Conservation (phyloP, 1,139 yeast genomes). For the Torulaspora globosa region DNA sequence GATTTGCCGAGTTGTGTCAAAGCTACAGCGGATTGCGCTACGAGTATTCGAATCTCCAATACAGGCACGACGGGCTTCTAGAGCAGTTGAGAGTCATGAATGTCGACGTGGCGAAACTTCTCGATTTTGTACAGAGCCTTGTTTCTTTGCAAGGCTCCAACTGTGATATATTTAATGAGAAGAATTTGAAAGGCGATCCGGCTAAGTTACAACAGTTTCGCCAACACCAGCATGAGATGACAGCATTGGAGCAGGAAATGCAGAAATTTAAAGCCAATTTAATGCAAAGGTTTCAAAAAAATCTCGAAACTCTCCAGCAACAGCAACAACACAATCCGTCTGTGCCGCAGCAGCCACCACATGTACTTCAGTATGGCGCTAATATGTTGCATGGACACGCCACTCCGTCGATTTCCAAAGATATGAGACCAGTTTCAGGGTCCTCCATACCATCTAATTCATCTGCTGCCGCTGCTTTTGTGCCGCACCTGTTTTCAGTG, state of each 20-base stretch:
- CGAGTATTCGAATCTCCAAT: constrained; percentile 41
- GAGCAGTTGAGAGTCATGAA: constrained; percentile 48
- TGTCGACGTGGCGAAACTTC: constrained; percentile 46
- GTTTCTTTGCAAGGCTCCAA: constrained; percentile 11
- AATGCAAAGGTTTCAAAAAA: constrained; percentile 16
- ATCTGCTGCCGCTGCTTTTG: constrained; percentile 17
- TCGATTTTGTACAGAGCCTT: constrained; percentile 46
- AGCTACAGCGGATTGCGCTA: constrained; percentile 40
- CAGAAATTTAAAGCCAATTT: constrained; percentile 12
- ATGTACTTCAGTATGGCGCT: constrained; percentile 1
- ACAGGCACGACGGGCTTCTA: constrained; percentile 45
- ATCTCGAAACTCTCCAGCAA: constrained; percentile 16
- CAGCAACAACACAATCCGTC: constrained; percentile 6
- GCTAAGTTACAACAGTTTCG: constrained; percentile 3
- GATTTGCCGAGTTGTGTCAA: constrained; percentile 34
- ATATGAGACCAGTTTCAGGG: constrained; percentile 8
- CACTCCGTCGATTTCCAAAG: constrained; percentile 2
- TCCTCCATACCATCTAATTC: constrained; percentile 4
- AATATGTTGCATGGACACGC: constrained; percentile 6
- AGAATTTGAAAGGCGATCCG: neutral
- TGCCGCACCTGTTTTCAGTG: constrained; percentile 10
- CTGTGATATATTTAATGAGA: constrained; percentile 6
- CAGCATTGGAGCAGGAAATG: constrained; percentile 16
- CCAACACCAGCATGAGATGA: constrained; percentile 9
- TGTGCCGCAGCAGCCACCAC: constrained; percentile 7